Evolutionary conservation across 371 early-diverging fungal species (phyloP).

Genomic region (Actinomortierella ambigua): DNA sequence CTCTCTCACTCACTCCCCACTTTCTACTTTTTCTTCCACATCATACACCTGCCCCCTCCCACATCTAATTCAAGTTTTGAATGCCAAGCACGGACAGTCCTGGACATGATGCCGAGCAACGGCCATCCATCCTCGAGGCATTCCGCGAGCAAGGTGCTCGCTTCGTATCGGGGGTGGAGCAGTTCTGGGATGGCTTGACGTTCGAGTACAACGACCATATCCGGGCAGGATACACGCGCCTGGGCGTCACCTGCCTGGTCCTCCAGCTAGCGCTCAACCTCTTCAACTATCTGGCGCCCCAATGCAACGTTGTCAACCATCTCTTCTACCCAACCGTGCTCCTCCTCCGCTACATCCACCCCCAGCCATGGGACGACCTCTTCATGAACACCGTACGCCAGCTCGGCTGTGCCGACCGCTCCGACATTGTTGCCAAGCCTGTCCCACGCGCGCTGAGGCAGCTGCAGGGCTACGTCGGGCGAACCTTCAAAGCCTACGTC

Average conservation of each 20-base stretch:
- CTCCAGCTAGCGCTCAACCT: slow-evolving; percentile 20
- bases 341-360: slow-evolving; percentile 24
- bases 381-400: slow-evolving; percentile 24
- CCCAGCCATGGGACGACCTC: slow-evolving; percentile 23
- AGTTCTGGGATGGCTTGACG: slow-evolving; percentile 20
- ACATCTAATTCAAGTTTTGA: too few species aligned
- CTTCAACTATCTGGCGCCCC: slow-evolving; percentile 2
- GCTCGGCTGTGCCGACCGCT: slow-evolving; percentile 20
- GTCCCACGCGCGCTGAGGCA: slow-evolving; percentile 22
- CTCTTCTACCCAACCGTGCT: slow-evolving; percentile 30
- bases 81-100: too few species aligned
- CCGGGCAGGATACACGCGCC: neutral
- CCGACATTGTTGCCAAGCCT: slow-evolving; percentile 26
- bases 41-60: too few species aligned
- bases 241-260: slow-evolving; percentile 21
- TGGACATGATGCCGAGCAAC: too few species aligned
- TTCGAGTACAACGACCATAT: too few species aligned
- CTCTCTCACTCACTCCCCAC: neutral
- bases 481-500: slow-evolving; percentile 22
- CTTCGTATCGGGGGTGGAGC: slow-evolving; percentile 37
- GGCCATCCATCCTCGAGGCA: neutral
- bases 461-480: slow-evolving; percentile 12
- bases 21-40: neutral
- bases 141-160: slow-evolving; percentile 20
- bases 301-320: slow-evolving; percentile 25